Conservation (phyloP, 1,284 basidiomycete genomes). For the Fomitopsis pinicola region DNA sequence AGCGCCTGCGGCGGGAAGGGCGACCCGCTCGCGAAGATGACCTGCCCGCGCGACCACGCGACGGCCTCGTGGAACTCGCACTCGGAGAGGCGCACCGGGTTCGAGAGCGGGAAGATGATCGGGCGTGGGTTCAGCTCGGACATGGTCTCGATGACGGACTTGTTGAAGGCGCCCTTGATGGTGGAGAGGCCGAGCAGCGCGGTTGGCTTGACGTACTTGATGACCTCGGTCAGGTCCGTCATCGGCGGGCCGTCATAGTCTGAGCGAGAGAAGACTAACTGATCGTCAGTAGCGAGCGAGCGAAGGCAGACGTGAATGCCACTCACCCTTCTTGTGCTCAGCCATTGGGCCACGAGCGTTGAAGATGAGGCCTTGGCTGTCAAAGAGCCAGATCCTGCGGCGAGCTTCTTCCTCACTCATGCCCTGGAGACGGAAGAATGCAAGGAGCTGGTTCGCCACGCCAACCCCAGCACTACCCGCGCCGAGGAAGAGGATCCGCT, state of each 20-base stretch:
- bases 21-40: conserved; percentile 89
- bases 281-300: background rate
- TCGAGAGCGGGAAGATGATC: conserved; percentile 96
- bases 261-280: conserved; percentile 72
- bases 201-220: conserved; percentile 87
- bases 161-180: conserved; percentile 77
- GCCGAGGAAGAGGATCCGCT: conserved; percentile 89
- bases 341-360: conserved; percentile 68
- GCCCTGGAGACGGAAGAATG: conserved; percentile 83
- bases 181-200: conserved; percentile 91
- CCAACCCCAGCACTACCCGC: conserved; percentile 89
- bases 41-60: conserved; percentile 64
- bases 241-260: conserved; percentile 78
- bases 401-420: conserved; percentile 77
- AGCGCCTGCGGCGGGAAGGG: conserved; percentile 75
- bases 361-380: conserved; percentile 84
- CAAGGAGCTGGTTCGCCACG: conserved; percentile 85
- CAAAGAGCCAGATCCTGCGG: conserved; percentile 77
- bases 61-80: conserved; percentile 87
- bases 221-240: conserved; percentile 74
- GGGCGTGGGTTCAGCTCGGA: conserved; percentile 81
- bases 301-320: background rate
- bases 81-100: conserved; percentile 84
- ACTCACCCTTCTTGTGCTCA: conserved; percentile 78
- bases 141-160: conserved; percentile 78